phyloP scores from a whole-genome alignment of 768 basidiomycete genomes.

The Asterophora parasitica region DNA sequence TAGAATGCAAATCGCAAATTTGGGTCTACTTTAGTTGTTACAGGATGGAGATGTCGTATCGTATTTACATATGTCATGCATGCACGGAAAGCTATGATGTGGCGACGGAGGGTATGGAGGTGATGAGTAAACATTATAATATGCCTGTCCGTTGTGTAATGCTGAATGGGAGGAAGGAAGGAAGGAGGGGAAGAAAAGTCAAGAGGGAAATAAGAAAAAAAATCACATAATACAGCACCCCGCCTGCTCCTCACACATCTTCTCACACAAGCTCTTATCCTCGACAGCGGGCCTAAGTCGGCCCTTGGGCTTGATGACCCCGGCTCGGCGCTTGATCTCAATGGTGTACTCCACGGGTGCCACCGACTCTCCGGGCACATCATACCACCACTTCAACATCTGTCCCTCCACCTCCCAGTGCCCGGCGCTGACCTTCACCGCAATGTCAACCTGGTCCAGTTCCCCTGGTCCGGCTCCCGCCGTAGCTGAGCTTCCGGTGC shows the following conservation, averaged over 20 bases:
- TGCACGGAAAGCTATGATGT: too few species aligned
- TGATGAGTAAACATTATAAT: too few species aligned
- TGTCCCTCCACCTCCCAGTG: slow-evolving; percentile 43
- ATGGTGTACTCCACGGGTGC: slow-evolving; percentile 30
- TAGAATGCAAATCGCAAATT: too few species aligned
- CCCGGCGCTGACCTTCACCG: slow-evolving; percentile 40
- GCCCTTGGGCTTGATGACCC: slow-evolving; percentile 21
- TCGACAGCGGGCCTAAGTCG: neutral
- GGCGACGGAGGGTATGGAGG: too few species aligned
- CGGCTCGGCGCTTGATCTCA: slow-evolving; percentile 29
- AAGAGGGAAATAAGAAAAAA: neutral
- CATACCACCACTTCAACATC: slow-evolving; percentile 51
- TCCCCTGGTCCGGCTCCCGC: neutral
- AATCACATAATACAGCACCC: slow-evolving; percentile 22
- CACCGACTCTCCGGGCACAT: slow-evolving; percentile 31
- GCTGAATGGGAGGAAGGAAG: neutral
- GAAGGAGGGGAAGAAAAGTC: neutral
- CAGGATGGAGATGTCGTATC: too few species aligned
- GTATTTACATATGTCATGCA: too few species aligned
- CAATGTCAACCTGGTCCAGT: slow-evolving; percentile 36
- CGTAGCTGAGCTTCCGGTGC: slow-evolving; percentile 5
- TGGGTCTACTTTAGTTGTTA: too few species aligned
- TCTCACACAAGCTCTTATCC: slow-evolving; percentile 17
- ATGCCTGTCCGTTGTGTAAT: too few species aligned
- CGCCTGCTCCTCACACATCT: slow-evolving; percentile 16